Conservation (phyloP, 768 basidiomycete genomes). For the Hortiboletus campestris region DNA sequence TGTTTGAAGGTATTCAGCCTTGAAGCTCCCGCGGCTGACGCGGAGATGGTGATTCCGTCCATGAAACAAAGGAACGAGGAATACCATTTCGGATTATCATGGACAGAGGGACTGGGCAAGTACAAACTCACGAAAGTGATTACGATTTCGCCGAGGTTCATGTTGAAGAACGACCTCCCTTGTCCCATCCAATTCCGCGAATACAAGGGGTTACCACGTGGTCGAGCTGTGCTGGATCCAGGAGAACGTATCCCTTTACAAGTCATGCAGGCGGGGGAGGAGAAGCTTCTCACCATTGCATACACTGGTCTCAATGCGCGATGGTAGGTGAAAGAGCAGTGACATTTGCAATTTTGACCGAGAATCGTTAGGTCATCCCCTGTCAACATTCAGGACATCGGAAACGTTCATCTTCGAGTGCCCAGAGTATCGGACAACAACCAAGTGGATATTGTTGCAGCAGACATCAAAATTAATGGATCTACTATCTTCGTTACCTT, state of each 20-base stretch:
- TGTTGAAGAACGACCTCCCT: conserved; percentile 78
- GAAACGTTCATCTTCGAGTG: conserved; percentile 73
- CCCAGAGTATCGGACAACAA: conserved; percentile 38
- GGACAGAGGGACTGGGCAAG: conserved; percentile 93
- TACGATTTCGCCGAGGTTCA: conserved; percentile 85
- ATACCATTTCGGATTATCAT: conserved; percentile 84
- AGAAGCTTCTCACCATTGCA: conserved; percentile 80
- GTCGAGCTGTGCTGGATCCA: conserved; percentile 58
- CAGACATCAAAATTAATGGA: conserved; percentile 79
- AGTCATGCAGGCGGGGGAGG: conserved; percentile 59
- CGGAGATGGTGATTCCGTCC: conserved; percentile 70
- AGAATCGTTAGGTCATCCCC: conserved; percentile 73
- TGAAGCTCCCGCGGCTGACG: conserved; percentile 91
- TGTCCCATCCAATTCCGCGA: conserved; percentile 80
- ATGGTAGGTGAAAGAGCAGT: conserved; percentile 56
- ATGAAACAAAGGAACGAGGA: conserved; percentile 60
- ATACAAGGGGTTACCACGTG: conserved; percentile 68
- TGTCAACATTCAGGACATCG: conserved; percentile 90
- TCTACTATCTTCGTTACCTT: conserved; percentile 89
- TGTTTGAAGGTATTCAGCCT: conserved; percentile 69
- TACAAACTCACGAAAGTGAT: conserved; percentile 96
- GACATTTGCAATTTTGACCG: not conserved
- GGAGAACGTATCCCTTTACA: conserved; percentile 70
- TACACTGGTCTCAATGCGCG: conserved; percentile 80
- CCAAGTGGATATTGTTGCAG: conserved; percentile 57